phyloP scores from a whole-genome alignment of 225 moss, liverwort and hornwort genomes.

The Bryum argenteum region DNA sequence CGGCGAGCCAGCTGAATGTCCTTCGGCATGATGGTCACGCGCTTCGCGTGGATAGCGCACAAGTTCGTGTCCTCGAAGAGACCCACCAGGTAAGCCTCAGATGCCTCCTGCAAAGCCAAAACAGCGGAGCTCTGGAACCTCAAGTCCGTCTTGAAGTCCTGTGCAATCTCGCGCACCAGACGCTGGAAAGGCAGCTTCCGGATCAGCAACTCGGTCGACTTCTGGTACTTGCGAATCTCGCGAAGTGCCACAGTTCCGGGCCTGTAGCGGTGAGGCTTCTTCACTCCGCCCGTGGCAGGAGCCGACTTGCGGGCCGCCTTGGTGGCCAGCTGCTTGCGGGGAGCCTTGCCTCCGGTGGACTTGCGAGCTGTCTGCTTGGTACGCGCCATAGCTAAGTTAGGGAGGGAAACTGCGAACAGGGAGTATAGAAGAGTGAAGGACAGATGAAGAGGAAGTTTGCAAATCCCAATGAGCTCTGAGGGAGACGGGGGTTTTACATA shows the following conservation, averaged over 20 bases:
- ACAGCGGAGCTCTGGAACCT: constrained; percentile 43
- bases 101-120: constrained; percentile 39
- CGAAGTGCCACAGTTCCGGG: constrained; percentile 37
- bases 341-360: constrained; percentile 34
- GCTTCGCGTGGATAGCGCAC: constrained; percentile 41
- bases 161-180: constrained; percentile 40
- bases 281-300: constrained; percentile 32
- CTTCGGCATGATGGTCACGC: constrained; percentile 46
- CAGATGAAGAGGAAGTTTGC: rapidly evolving
- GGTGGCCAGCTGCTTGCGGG: constrained; percentile 41
- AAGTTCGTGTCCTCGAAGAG: constrained; percentile 41
- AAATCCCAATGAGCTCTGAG: rapidly evolving
- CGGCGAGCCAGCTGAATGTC: constrained; percentile 42
- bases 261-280: constrained; percentile 42
- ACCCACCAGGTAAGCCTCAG: constrained; percentile 37
- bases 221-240: constrained; percentile 44
- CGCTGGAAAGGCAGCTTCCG: constrained; percentile 35
- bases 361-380: constrained; percentile 45
- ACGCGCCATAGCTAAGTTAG: constrained; percentile 32
- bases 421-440: not conserved
- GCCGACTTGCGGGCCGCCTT: constrained; percentile 43
- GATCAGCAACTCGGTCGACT: constrained; percentile 42
- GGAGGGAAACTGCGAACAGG: no score
- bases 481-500: not conserved
- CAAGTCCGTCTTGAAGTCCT: constrained; percentile 48